Evolutionary conservation across 768 basidiomycete genomes (phyloP).

Genomic region (Phlegmacium glaucopus): DNA sequence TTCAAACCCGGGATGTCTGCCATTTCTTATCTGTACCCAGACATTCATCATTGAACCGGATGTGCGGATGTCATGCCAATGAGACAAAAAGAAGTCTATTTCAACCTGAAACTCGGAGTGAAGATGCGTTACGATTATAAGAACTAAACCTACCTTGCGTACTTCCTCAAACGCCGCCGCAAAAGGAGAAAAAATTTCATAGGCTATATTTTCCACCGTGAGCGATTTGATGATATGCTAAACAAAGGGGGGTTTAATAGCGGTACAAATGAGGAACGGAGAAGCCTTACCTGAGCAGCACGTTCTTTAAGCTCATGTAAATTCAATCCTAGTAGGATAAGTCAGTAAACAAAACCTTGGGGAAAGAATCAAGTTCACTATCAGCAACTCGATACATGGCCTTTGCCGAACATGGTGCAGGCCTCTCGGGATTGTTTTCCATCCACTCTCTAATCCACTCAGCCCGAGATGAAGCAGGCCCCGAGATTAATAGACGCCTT

Average conservation of each 20-base stretch:
- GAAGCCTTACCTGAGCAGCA: constrained; percentile 47
- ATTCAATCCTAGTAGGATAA: constrained; percentile 53
- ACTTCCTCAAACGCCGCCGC: constrained; percentile 80
- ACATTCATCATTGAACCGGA: constrained; percentile 81
- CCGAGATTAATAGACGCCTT: constrained; percentile 17
- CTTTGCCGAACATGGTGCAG: constrained; percentile 77
- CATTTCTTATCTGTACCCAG: constrained; percentile 82
- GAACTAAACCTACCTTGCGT: constrained; percentile 48
- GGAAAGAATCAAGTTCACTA: constrained; percentile 42
- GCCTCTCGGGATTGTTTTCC: constrained; percentile 52
- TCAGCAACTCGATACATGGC: constrained; percentile 83
- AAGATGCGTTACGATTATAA: not conserved
- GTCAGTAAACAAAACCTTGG: not conserved
- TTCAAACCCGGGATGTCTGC: constrained; percentile 85
- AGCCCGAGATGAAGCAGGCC: constrained; percentile 30
- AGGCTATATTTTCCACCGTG: constrained; percentile 76
- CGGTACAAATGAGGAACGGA: not conserved
- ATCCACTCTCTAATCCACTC: constrained; percentile 80
- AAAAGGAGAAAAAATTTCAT: constrained; percentile 85
- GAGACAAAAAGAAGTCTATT: constrained; percentile 72
- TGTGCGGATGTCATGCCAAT: constrained; percentile 81
- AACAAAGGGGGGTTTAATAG: constrained; percentile 1
- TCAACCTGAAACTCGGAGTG: constrained; percentile 51
- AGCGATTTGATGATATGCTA: constrained; percentile 77
- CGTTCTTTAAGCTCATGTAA: constrained; percentile 69